Evolutionary conservation across 2,329 filamentous ascomycete genomes (phyloP).

Genomic region (Pestalotiopsis sp.): DNA sequence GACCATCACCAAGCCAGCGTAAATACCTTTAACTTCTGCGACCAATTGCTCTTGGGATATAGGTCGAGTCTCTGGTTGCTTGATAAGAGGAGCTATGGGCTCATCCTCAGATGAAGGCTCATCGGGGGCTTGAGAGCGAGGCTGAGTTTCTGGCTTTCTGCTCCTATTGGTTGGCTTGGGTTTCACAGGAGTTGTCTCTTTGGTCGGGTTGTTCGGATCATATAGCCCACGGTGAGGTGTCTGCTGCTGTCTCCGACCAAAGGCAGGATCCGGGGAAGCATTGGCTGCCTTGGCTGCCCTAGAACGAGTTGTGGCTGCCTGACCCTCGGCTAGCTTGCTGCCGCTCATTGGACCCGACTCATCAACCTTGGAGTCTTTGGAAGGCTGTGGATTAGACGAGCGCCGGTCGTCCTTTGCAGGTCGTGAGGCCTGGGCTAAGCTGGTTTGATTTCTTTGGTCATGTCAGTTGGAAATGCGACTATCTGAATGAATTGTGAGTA

Average conservation of each 20-base stretch:
- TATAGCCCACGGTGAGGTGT: background rate
- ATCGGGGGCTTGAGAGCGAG: background rate
- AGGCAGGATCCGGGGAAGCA: background rate
- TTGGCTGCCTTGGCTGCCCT: background rate
- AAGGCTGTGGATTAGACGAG: no score
- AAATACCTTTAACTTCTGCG: constrained; percentile 82
- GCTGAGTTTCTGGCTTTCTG: background rate
- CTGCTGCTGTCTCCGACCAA: background rate
- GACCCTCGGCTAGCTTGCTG: no score
- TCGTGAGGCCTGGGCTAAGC: no score
- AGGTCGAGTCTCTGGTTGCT: constrained; percentile 44
- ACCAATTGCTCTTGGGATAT: constrained; percentile 81
- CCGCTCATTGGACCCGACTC: no score
- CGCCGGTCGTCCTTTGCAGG: no score
- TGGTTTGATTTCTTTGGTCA: no score
- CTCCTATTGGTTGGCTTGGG: background rate
- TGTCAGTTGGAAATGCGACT: no score
- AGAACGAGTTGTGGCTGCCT: background rate
- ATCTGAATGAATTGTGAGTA: no score
- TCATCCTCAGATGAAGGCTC: constrained; percentile 2
- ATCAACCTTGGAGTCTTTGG: no score
- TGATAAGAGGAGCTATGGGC: constrained; percentile 21
- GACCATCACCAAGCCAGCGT: constrained; percentile 82
- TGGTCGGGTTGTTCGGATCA: background rate
- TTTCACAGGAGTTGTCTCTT: background rate